Evolutionary conservation across 2,329 filamentous ascomycete species (phyloP).

Genomic region (Aspergillus ustus): DNA sequence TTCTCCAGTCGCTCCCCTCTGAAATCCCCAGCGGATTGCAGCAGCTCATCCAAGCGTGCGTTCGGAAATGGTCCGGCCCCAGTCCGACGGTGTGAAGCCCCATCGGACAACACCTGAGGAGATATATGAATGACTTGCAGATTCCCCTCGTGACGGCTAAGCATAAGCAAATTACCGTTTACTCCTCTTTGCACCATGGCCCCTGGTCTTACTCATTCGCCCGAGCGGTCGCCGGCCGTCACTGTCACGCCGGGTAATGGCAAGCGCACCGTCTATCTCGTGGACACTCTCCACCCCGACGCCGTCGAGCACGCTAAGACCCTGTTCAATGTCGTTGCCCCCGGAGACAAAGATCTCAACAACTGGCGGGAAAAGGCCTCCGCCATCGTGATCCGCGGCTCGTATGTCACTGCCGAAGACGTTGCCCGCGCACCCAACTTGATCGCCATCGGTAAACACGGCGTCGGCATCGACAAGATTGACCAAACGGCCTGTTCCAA

Average conservation of each 20-base stretch:
- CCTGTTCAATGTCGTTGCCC: conserved; percentile 47
- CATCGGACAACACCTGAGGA: too few relatives aligned
- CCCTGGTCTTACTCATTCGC: neutral
- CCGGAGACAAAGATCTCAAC: conserved; percentile 37
- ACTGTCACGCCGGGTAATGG: neutral
- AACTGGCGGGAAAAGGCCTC: conserved; percentile 50
- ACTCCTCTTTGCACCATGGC: neutral
- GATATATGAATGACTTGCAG: neutral
- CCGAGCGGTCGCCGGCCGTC: neutral
- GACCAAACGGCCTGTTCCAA: conserved; percentile 46
- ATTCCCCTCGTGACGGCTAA: neutral
- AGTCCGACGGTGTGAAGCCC: conserved; percentile 9
- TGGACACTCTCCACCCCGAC: conserved; percentile 46
- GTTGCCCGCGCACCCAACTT: conserved; percentile 43
- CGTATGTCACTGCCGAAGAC: conserved; percentile 45
- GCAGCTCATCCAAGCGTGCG: conserved; percentile 1
- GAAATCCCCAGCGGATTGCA: conserved; percentile 1
- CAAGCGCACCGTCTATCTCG: conserved; percentile 48
- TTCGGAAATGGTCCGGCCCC: conserved; percentile 5
- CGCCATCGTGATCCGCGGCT: conserved; percentile 46
- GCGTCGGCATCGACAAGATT: conserved; percentile 54
- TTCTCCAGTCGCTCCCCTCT: neutral
- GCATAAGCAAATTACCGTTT: too few relatives aligned
- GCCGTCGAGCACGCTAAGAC: conserved; percentile 42
- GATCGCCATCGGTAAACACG: conserved; percentile 53